phyloP scores from a whole-genome alignment of 257 asterid species.

The Fraxinus cuspidata region DNA sequence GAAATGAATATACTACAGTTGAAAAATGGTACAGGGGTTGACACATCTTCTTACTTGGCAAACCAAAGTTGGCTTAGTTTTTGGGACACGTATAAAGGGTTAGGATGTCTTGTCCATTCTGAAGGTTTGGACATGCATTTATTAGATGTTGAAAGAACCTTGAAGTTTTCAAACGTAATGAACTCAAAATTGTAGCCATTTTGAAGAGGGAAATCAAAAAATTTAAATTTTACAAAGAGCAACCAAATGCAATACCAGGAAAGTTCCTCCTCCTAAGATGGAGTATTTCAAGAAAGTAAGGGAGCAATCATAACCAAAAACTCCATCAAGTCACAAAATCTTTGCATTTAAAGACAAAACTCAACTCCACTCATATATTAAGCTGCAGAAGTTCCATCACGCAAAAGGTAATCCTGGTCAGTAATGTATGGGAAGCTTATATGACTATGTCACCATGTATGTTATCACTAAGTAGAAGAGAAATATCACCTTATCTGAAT shows the following conservation, averaged over 20 bases:
- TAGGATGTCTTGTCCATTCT: neutral
- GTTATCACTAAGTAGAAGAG: slow-evolving; percentile 3
- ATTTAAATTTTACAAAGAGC: neutral
- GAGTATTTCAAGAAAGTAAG: neutral
- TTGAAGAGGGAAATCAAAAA: neutral
- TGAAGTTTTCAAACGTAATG: neutral
- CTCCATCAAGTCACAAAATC: neutral
- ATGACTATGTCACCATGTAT: neutral
- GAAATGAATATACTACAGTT: too few relatives aligned
- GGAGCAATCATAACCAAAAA: neutral
- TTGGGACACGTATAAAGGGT: neutral
- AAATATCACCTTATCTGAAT: slow-evolving; percentile 72
- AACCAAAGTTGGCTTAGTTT: neutral
- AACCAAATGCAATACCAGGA: neutral
- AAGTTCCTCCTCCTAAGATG: neutral
- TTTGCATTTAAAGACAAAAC: neutral
- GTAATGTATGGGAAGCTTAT: neutral
- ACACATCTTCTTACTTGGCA: neutral
- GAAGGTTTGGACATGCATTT: neutral
- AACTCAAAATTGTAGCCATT: neutral
- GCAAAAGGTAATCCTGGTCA: neutral
- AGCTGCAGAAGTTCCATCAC: neutral
- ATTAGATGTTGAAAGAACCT: neutral
- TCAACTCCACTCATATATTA: neutral
- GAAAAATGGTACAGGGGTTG: neutral